phyloP scores from a whole-genome alignment of 306 rosid genomes.

The Fagus crenata region DNA sequence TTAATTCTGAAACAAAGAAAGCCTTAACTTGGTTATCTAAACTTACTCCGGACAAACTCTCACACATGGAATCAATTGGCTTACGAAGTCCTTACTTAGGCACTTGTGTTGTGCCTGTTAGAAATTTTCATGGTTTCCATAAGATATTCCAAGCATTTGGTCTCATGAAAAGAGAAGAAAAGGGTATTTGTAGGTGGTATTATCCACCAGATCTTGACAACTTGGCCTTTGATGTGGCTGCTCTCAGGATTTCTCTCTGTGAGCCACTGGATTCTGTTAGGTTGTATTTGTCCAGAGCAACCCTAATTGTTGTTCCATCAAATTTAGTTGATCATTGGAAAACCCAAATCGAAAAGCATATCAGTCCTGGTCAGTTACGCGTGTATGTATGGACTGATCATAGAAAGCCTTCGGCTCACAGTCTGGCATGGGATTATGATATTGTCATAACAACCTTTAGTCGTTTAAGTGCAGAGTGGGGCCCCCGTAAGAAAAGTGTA shows the following conservation, averaged over 20 bases:
- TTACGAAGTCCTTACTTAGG: conserved; percentile 65
- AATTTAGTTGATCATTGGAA: conserved; percentile 90
- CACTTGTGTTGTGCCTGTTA: conserved; percentile 35
- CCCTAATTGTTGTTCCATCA: conserved; percentile 89
- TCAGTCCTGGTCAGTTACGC: conserved; percentile 66
- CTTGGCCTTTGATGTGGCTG: conserved; percentile 80
- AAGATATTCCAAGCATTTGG: conserved; percentile 85
- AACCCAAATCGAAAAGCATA: conserved; percentile 89
- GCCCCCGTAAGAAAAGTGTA: conserved; percentile 68
- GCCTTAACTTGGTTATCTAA: conserved; percentile 78
- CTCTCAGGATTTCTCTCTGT: conserved; percentile 74
- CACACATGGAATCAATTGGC: conserved; percentile 80
- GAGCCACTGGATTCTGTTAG: conserved; percentile 76
- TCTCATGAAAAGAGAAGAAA: conserved; percentile 62
- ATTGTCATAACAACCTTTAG: conserved; percentile 87
- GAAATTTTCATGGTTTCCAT: conserved; percentile 49
- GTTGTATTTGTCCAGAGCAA: conserved; percentile 87
- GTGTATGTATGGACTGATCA: conserved; percentile 74
- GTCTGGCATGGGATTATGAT: conserved; percentile 96
- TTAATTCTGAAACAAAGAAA: conserved; percentile 64
- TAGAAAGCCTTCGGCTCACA: conserved; percentile 74
- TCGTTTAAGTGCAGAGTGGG: conserved; percentile 95
- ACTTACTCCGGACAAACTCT: conserved; percentile 57
- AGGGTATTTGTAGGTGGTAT: conserved; percentile 65
- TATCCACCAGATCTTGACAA: conserved; percentile 74